Percentiles rank a stretch among this genome's conserved stretches.
Evolutionary conservation across 2,329 filamentous ascomycete genomes (phyloP).

Genomic region (Xylariaceae sp.): DNA sequence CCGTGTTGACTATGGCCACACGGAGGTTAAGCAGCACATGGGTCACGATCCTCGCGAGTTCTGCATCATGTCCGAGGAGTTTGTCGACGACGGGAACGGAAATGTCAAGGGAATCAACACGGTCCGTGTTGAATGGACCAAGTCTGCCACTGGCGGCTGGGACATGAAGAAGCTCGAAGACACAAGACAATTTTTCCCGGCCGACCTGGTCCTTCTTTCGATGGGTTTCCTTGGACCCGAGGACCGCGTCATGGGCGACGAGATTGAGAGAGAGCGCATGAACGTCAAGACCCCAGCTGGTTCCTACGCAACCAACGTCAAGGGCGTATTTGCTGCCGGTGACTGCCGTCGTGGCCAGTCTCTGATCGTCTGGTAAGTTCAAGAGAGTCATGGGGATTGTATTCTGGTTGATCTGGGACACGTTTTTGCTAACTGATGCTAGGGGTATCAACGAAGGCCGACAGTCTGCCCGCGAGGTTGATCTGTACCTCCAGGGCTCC

Average conservation of each 20-base stretch:
- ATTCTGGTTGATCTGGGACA: neutral
- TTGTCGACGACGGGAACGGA: slow-evolving; percentile 81
- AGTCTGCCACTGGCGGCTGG: slow-evolving; percentile 83
- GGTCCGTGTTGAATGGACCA: slow-evolving; percentile 92
- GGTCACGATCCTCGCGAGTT: slow-evolving; percentile 94
- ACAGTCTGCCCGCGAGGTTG: slow-evolving; percentile 86
- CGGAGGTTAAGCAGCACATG: slow-evolving; percentile 91
- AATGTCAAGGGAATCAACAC: slow-evolving; percentile 95
- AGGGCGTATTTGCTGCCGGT: slow-evolving; percentile 87
- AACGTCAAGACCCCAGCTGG: slow-evolving; percentile 91
- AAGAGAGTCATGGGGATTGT: neutral
- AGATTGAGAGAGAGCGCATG: slow-evolving; percentile 90
- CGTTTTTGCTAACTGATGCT: slow-evolving; percentile 32
- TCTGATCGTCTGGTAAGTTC: slow-evolving; percentile 83
- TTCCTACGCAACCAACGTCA: slow-evolving; percentile 81
- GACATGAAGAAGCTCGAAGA: slow-evolving; percentile 98
- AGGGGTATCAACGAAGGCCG: slow-evolving; percentile 97
- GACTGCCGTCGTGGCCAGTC: slow-evolving; percentile 94
- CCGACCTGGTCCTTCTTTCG: slow-evolving; percentile 86
- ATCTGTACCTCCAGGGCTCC: slow-evolving; percentile 74
- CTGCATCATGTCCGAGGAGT: slow-evolving; percentile 97
- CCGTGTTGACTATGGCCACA: slow-evolving; percentile 96
- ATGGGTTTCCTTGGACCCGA: slow-evolving; percentile 98
- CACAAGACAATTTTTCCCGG: slow-evolving; percentile 92
- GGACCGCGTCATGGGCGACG: slow-evolving; percentile 77